Percentiles rank a stretch among this genome's conserved stretches.
These are phyloP conservation scores for Vanrija sp. DNA, from an alignment of 1,284 basidiomycete species.

Conservation along the genomic window DNA sequence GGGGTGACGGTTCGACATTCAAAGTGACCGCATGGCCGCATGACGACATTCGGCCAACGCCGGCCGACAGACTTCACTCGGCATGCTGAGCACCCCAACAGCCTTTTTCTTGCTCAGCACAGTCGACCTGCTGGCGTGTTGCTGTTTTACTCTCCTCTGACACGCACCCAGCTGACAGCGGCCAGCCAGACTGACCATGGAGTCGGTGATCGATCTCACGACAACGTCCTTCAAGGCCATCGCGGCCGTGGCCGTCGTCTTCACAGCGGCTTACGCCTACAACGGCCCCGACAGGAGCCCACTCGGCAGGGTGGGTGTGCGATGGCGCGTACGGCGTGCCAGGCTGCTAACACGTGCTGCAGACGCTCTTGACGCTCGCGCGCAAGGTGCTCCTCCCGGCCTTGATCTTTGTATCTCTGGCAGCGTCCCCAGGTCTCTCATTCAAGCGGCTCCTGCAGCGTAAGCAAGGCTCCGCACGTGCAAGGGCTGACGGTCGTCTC, in stretches of 20 bases:
- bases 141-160: not conserved
- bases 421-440: constrained; percentile 25
- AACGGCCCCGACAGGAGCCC: constrained; percentile 16
- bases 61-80: too few relatives aligned
- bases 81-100: too few relatives aligned
- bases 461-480: constrained; percentile 10
- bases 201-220: constrained; percentile 38
- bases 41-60: not conserved
- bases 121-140: not conserved
- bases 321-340: not conserved
- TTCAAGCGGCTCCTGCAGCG: constrained; percentile 26
- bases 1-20: too few relatives aligned
- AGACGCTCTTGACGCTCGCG: constrained; percentile 22
- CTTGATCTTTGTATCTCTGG: constrained; percentile 34
- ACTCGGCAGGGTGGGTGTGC: constrained; percentile 17
- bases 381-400: constrained; percentile 32
- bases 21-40: too few relatives aligned
- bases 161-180: too few relatives aligned
- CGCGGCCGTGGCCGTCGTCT: constrained; percentile 32
- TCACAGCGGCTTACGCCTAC: constrained; percentile 37
- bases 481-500: too few relatives aligned
- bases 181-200: constrained; percentile 18
- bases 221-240: constrained; percentile 38
- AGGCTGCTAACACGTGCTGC: not conserved
- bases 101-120: not conserved